Percentiles rank a stretch among this genome's conserved stretches.
phyloP scores from a whole-genome alignment of 164 flowering plant genomes.

The Pachysandra terminalis region DNA sequence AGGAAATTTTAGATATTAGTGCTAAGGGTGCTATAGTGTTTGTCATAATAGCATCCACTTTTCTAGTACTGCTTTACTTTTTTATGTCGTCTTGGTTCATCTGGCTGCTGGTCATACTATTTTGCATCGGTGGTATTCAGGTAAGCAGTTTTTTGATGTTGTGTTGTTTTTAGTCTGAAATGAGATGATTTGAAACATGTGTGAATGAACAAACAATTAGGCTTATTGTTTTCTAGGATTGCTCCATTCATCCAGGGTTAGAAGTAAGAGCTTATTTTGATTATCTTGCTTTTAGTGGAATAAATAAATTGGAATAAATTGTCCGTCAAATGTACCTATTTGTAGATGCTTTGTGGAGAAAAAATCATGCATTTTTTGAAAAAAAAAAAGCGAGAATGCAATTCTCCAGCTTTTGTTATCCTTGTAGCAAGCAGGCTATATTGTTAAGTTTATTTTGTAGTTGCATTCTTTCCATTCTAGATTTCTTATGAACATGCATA shows the following conservation, averaged over 20 bases:
- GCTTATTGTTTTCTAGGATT: not conserved
- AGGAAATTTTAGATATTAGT: constrained; percentile 61
- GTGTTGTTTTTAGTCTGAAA: not conserved
- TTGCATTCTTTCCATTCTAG: not conserved
- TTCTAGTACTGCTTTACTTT: constrained; percentile 57
- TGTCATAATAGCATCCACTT: constrained; percentile 56
- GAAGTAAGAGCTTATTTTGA: too few species aligned
- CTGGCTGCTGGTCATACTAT: constrained; percentile 79
- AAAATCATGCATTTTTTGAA: too few species aligned
- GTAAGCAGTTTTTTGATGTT: constrained; percentile 25
- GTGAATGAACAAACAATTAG: not conserved
- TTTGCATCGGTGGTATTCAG: constrained; percentile 89
- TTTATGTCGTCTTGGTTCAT: constrained; percentile 95
- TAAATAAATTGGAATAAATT: too few species aligned
- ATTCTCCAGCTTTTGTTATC: not conserved
- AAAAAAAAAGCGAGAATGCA: not conserved
- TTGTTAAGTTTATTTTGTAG: not conserved
- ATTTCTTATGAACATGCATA: not conserved
- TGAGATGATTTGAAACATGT: not conserved
- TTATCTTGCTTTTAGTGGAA: not conserved
- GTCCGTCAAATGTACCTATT: too few species aligned
- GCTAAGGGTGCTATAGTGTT: constrained; percentile 66
- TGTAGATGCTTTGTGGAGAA: too few species aligned
- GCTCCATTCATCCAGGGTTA: not conserved
- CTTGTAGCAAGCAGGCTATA: not conserved